Base-by-base conservation (phyloP, 306 rosid genomes). In the Morella rubra region DNA sequence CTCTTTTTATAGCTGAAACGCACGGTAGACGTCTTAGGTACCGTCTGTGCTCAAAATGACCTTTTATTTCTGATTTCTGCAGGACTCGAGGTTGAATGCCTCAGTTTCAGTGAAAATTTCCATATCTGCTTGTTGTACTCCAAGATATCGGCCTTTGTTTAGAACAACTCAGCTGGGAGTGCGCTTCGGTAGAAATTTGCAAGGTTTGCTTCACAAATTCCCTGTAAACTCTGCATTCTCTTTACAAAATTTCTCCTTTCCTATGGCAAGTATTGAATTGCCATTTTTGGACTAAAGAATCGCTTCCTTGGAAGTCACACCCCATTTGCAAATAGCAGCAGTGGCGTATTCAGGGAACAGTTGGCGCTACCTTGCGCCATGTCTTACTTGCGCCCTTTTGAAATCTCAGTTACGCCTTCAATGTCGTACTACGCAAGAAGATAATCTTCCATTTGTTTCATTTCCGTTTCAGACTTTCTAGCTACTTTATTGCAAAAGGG, bases 331-430 rank as follows among this genome's bases (percentile, higher is more conserved):
- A 73, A 77, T 85, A 61, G 72, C 32, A 65, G 62, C 9, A 74
- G 69, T 18, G 54, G 37, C 37, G 51, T 24, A 66, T 76, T 79
- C 32, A 76, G 74, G 82, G 65, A 84, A 84, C 81, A 79, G 89
- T 84, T 84, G 79, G 84, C 79, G 24, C 77, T 76, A 78, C 52
- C 73, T 16, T 81, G 41, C 78, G 64, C 77, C 77, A 55, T 53
- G 77, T 67, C 49, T 77, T 73, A 5, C 32, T 5, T 59, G 11
- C 37, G 69, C 77, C 32, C 37, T 82, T 53, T 62, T 6, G 72
- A 67, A 75, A 58, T 50, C 74, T 81, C 58, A 22, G 14, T 58
- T 69, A 24, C 72, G 71, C 58, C 58, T 59, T 60, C 32, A 16
- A 52, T 59, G 50, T 74, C 76, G 77, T 72, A 20, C 49, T 79